Percentiles rank a stretch among this genome's conserved stretches.
These are phyloP conservation scores for Chloromonas sp. DNA, from an alignment of 163 green algal genomes.

Conservation along the genomic window DNA sequence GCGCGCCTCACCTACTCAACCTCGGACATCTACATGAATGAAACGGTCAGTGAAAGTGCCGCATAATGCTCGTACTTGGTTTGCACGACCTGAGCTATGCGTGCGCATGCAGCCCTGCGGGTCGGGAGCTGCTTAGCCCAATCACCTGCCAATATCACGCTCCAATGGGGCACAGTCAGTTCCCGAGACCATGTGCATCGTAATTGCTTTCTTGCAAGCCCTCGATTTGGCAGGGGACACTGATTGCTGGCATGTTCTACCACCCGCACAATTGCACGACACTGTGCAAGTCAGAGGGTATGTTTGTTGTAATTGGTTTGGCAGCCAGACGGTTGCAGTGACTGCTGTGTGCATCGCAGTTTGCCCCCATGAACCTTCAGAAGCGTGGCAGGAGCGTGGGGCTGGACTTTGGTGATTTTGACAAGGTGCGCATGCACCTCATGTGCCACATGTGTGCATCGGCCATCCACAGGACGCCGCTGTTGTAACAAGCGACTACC, in stretches of 20 bases:
- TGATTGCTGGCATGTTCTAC: too few species aligned
- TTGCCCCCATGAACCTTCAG: conserved; percentile 44
- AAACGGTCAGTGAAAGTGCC: conserved; percentile 6
- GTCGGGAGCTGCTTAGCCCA: background rate
- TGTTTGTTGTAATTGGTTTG: too few species aligned
- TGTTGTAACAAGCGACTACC: too few species aligned
- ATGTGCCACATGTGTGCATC: background rate
- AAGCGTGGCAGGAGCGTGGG: conserved; percentile 49
- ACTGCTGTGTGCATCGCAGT: background rate
- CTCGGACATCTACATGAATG: conserved; percentile 20
- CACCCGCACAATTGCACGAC: too few species aligned
- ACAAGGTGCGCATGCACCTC: conserved; percentile 16
- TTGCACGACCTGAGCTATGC: too few species aligned
- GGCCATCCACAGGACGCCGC: background rate
- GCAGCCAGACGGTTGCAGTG: too few species aligned
- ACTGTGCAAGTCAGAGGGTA: too few species aligned
- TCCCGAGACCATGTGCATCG: background rate
- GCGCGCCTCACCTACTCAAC: conserved; percentile 43
- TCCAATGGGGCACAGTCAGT: background rate
- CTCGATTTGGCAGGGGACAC: too few species aligned
- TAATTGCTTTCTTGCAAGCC: too few species aligned
- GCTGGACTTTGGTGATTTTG: conserved; percentile 59
- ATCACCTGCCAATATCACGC: background rate
- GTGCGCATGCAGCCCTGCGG: too few species aligned
- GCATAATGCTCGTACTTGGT: too few species aligned